Evolutionary conservation across 1,284 basidiomycete genomes (phyloP), one percentile per base, ranked within the genome.

Genomic region (Phylloporus gajari): DNA sequence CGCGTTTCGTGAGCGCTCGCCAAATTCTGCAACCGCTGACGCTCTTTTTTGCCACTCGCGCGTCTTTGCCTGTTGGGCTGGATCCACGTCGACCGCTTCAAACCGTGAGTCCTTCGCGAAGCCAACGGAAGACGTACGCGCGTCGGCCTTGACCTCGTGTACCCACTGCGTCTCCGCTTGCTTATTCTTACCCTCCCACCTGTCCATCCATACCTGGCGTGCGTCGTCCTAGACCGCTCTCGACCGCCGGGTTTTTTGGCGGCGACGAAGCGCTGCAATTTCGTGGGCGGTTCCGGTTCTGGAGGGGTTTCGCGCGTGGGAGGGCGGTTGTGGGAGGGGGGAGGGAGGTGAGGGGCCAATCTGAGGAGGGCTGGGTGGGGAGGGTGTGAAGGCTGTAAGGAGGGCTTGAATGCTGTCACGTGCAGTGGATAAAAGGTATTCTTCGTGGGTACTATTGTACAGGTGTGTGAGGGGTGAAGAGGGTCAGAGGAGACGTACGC

Each of bases 251-350:
- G 88, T 92, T 78, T 97, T 91, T 98, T 99, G 60, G 94, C 93
- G 70, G 93, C 92, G 23, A 97, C 97, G 80, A 99, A 99, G 73
- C 91, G 89, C 86, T 99, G 95, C 98, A 97, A 99, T 83, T 98
- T 99, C 23, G 97, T 99, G 65, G 90, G 90, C 7, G 94, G 93
- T 84, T 97, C 98, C 7, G 94, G 93, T 80, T 97, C 97, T 0
- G 97, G 97, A 99, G 86, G 3, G 94, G 94, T 83, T 99, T 99
- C 61, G 97, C 90, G 46, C 97, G 91, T 0, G 97, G 97, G 3
- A 99, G 89, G 63, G 87, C 85, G 48, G 93, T 95, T 9, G 87
- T 90, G 9, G 95, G 91, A 3, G 91, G 82, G 0, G 97, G 97
- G 6, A 98, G 91, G 71, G 91, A 87, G 3, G 94, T 95, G 68